Percentiles rank a stretch among this genome's conserved stretches.
phyloP scores from a whole-genome alignment of 176 grass and related monocot genomes.

The Saccharum spontaneum region DNA sequence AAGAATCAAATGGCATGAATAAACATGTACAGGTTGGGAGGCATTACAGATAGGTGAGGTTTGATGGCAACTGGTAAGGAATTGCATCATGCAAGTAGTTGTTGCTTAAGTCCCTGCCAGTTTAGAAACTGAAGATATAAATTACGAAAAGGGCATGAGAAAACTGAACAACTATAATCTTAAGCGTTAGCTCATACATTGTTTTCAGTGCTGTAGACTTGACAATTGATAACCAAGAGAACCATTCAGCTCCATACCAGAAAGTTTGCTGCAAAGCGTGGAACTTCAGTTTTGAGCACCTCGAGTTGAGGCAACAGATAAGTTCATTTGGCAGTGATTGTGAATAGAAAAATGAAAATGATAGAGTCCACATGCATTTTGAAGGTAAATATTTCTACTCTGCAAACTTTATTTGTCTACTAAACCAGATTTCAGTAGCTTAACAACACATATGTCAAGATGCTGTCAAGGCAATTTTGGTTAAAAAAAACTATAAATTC shows the following conservation, averaged over 20 bases:
- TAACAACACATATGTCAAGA: no score
- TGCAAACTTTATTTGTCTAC: background rate
- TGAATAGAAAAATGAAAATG: background rate
- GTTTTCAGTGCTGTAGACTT: conserved; percentile 70
- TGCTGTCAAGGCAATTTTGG: no score
- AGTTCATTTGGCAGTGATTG: background rate
- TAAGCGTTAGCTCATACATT: conserved; percentile 56
- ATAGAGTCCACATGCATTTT: background rate
- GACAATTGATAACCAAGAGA: conserved; percentile 75
- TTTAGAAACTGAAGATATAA: conserved; percentile 29
- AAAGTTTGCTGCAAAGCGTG: conserved; percentile 68
- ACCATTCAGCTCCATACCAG: conserved; percentile 80
- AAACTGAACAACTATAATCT: conserved; percentile 4
- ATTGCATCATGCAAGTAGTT: conserved; percentile 75
- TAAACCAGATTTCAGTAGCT: no score
- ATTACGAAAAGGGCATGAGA: background rate
- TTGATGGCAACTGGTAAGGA: conserved; percentile 86
- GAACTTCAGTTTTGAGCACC: conserved; percentile 5
- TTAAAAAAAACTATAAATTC: no score
- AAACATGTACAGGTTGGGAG: conserved; percentile 27
- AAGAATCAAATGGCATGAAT: conserved; percentile 17
- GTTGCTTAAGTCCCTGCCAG: conserved; percentile 78
- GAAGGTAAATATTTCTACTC: conserved; percentile 4
- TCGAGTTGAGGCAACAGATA: background rate
- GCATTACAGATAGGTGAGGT: conserved; percentile 85